phyloP scores from a whole-genome alignment of 1,284 basidiomycete genomes.

The Ganoderma leucocontextum region DNA sequence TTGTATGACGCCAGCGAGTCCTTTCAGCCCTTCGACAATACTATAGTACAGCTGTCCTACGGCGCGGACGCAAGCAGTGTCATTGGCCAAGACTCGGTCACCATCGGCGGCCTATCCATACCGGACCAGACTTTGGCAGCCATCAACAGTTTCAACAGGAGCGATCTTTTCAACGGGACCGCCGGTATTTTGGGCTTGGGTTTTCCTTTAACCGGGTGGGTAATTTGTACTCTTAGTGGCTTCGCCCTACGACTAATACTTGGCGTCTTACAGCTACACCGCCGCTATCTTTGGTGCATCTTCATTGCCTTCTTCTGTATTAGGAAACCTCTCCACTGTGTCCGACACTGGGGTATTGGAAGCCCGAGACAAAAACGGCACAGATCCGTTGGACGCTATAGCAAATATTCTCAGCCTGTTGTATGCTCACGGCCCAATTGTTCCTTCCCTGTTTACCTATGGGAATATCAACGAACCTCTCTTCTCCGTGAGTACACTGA shows the following conservation, averaged over 20 bases:
- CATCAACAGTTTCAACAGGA: neutral
- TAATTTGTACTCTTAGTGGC: neutral
- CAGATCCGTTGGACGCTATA: neutral
- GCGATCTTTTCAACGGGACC: neutral
- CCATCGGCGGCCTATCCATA: neutral
- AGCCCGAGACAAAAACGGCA: neutral
- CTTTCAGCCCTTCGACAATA: neutral
- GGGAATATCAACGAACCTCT: neutral
- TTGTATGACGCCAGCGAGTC: neutral
- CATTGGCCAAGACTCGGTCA: neutral
- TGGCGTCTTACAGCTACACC: neutral
- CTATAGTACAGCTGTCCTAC: neutral
- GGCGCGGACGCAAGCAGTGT: neutral
- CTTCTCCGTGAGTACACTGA: neutral
- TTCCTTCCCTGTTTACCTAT: neutral
- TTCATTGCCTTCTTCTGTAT: too few species aligned
- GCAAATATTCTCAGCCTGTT: neutral
- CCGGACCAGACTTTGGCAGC: neutral
- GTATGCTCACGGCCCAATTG: neutral
- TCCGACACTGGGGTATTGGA: neutral
- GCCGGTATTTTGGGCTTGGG: neutral
- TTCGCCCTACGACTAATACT: neutral
- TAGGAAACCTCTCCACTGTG: neutral
- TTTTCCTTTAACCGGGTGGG: neutral
- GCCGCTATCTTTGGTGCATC: neutral